Base-by-base conservation (phyloP, 768 basidiomycete species). In the Tremella mesenterica region DNA sequence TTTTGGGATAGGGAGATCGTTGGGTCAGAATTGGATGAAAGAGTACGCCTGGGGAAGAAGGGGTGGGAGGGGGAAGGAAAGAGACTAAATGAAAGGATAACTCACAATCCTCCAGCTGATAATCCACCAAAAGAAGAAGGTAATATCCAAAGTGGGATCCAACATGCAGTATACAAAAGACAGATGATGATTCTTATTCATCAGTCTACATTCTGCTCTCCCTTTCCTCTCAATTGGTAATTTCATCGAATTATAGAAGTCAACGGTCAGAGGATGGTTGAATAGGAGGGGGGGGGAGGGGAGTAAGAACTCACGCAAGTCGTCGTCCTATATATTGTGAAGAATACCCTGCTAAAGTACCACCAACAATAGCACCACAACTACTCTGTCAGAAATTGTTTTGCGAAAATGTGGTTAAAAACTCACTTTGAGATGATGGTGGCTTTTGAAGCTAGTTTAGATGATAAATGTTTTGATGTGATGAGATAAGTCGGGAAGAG, bases 101-200 rank as follows among this genome's bases (percentile, higher is more conserved):
- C n/a, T n/a, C n/a, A n/a, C n/a, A 92, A 93, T 0, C 88, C 89
- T 8, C 88, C 88, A 0, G 86, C 87, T 0, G 86, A 66, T 8
- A 95, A 82, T 1, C 76, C 79, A 0, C 79, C 70, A 71, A 91
- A 91, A 1, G 78, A 73, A 5, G 63, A 73, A 2, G 90, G 90
- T 6, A 93, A 61, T 60, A 89, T 86, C 90, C 89, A 92, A 1
- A 91, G 64, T 0, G 76, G 75, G n/a, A 76, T 70, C 57, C 70
- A 75, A 30, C 55, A 50, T 1, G 59, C 69, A 0, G 60, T 64
- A 44, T 56, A 67, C 41, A 57, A 25, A 6, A 67, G 54, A 20
- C 39, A 48, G 53, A 63, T 41, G 51, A 70, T 52, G 53, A 67
- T 59, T 12, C 57, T 58, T 23, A 12, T 27, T 14, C 23, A 13